Percentiles rank a stretch among this genome's conserved stretches.
Conservation (phyloP, 176 grass and related monocot species). For the Ananas comosus region DNA sequence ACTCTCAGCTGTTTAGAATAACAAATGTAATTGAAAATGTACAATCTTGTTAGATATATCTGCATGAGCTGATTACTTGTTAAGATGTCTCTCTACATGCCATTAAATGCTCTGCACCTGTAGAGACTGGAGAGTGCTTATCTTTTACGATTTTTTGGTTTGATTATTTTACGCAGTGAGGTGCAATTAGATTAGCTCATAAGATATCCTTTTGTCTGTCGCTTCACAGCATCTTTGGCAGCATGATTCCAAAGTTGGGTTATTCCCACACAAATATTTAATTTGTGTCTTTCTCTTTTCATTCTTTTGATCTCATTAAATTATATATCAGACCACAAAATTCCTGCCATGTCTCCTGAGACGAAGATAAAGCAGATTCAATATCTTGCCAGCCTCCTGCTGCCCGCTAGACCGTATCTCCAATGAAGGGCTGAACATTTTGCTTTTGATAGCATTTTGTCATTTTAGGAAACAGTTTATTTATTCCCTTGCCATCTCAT, state of each 20-base stretch:
- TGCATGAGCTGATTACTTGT: not conserved
- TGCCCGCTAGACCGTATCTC: conserved; percentile 11
- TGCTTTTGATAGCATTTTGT: conserved; percentile 4
- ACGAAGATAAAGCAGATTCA: conserved; percentile 52
- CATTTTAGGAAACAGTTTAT: conserved; percentile 22
- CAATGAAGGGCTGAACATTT: conserved; percentile 23
- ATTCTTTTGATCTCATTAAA: conserved; percentile 37
- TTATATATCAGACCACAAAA: conserved; percentile 29
- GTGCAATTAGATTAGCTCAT: no score
- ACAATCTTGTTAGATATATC: conserved; percentile 26
- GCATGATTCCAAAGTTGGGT: conserved; percentile 15
- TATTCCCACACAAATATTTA: conserved; percentile 42
- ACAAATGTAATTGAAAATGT: conserved; percentile 29
- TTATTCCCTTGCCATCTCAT: conserved; percentile 25
- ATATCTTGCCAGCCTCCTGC: conserved; percentile 41
- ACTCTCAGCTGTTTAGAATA: conserved; percentile 28
- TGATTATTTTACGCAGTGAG: no score
- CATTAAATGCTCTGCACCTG: not conserved
- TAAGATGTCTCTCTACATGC: not conserved
- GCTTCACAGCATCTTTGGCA: not conserved
- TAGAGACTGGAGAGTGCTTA: no score
- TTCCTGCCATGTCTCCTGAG: conserved; percentile 50
- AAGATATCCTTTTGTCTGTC: no score
- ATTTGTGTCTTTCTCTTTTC: conserved; percentile 35
- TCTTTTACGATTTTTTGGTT: no score